Conservation (phyloP, 352 stramenopile genomes). For the Globisporangium emineosum region DNA sequence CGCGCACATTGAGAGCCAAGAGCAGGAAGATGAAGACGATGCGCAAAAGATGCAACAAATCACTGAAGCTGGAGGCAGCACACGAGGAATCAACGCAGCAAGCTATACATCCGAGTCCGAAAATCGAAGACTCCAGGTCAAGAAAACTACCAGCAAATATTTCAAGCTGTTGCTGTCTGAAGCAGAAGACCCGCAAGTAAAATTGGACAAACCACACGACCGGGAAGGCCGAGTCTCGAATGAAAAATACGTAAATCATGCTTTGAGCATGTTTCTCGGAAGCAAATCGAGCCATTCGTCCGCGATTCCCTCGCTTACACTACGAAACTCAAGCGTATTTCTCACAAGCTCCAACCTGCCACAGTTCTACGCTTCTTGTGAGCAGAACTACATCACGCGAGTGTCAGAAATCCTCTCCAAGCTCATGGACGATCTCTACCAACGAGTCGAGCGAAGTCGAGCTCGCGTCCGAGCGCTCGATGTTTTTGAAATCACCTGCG, state of each 20-base stretch:
- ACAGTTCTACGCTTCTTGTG: slow-evolving; percentile 42
- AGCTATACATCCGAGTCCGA: slow-evolving; percentile 18
- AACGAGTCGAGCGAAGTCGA: slow-evolving; percentile 43
- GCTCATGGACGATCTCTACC: slow-evolving; percentile 28
- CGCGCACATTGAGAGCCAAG: background rate
- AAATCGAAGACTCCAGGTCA: slow-evolving; percentile 24
- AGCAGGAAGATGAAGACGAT: slow-evolving; percentile 8
- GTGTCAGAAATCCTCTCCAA: slow-evolving; percentile 33
- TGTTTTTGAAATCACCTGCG: slow-evolving; percentile 27
- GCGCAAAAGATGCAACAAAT: slow-evolving; percentile 2
- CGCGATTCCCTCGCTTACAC: slow-evolving; percentile 25
- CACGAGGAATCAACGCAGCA: slow-evolving; percentile 1
- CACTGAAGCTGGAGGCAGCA: background rate
- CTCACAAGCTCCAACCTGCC: slow-evolving; percentile 34
- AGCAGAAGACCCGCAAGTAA: background rate
- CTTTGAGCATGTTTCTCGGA: slow-evolving; percentile 35
- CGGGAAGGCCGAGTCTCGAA: slow-evolving; percentile 24
- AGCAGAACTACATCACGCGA: slow-evolving; percentile 49
- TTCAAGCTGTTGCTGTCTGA: slow-evolving; percentile 19
- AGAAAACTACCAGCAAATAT: slow-evolving; percentile 28
- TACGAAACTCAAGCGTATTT: slow-evolving; percentile 27
- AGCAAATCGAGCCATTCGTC: slow-evolving; percentile 31
- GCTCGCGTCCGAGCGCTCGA: slow-evolving; percentile 27
- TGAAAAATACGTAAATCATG: slow-evolving; percentile 43
- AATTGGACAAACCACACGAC: background rate